A percentile compares a stretch with the other conserved stretches of the same genome.
Evolutionary conservation across 345 rosid species (phyloP).

Genomic region (Erysimum cheiranthoides): DNA sequence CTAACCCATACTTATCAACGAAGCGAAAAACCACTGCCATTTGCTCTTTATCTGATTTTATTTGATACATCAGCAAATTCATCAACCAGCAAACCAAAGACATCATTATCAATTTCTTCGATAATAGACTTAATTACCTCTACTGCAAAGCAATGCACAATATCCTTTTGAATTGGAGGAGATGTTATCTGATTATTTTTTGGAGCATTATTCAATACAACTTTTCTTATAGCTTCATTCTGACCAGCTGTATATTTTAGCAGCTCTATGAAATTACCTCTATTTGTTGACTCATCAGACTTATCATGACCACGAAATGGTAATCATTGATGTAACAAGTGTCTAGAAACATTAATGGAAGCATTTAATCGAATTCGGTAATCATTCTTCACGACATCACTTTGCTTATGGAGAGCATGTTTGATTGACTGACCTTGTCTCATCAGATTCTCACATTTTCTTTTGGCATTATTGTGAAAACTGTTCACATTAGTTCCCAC

Average conservation of each 20-base stretch:
- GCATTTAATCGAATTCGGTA: not conserved
- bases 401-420: not conserved
- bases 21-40: not conserved
- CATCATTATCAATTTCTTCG: too few species aligned
- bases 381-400: not conserved
- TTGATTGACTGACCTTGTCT: not conserved
- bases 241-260: not conserved
- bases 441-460: not conserved
- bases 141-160: not conserved
- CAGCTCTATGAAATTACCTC: not conserved
- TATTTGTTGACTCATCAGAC: not conserved
- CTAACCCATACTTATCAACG: not conserved
- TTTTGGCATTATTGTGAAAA: not conserved
- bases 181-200: not conserved
- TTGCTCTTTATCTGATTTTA: not conserved
- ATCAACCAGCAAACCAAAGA: too few species aligned
- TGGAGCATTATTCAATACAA: not conserved
- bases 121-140: not conserved
- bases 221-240: not conserved
- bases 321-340: conserved; percentile 10
- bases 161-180: not conserved
- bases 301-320: not conserved
- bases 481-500: too few species aligned
- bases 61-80: too few species aligned
- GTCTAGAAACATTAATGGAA: not conserved